Base-by-base conservation (phyloP, 208 protist genomes). In the Acanthamoeba rhysodes region DNA sequence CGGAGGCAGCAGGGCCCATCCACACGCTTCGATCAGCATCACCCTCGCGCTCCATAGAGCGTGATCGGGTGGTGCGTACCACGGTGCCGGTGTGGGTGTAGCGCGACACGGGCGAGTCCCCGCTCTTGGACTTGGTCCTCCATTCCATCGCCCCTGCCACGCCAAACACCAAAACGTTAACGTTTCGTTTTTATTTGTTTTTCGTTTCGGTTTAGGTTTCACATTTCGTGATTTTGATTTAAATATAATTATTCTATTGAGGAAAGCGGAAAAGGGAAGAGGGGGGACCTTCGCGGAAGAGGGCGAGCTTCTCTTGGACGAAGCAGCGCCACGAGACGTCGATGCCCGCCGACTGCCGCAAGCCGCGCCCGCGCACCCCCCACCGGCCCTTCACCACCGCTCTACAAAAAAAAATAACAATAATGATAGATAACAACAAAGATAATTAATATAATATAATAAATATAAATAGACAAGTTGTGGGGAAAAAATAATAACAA, bases 31-130 rank as follows among this genome's bases (percentile, higher is more conserved):
- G 37, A 41, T 41, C 37, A 41, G n/a, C n/a, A n/a, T n/a, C n/a
- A n/a, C n/a, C n/a, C n/a, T n/a, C n/a, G n/a, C n/a, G n/a, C n/a
- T n/a, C n/a, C n/a, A n/a, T n/a, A n/a, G n/a, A n/a, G n/a, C n/a
- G n/a, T n/a, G n/a, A n/a, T n/a, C n/a, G n/a, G n/a, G n/a, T n/a
- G n/a, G n/a, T n/a, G n/a, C n/a, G n/a, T 82, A 57, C 84, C 22
- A 18, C 70, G 16, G 84, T 91, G 48, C 32, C 84, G 50, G 55
- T 91, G 57, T 91, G 84, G 41, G 84, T 72, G 84, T 72, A 91
- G 59, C 84, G 12, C 29, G 84, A 48, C 57, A 18, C 16, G n/a
- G 20, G 41, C 8, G 48, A 5, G 0, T 22, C 41, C 50, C 9
- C 8, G 12, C 0, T 62, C 59, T 70, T 37, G 9, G 14, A 1